These are phyloP conservation scores for Tephrocybe sp. DNA, from an alignment of 768 basidiomycete genomes.

Conservation along the genomic window DNA sequence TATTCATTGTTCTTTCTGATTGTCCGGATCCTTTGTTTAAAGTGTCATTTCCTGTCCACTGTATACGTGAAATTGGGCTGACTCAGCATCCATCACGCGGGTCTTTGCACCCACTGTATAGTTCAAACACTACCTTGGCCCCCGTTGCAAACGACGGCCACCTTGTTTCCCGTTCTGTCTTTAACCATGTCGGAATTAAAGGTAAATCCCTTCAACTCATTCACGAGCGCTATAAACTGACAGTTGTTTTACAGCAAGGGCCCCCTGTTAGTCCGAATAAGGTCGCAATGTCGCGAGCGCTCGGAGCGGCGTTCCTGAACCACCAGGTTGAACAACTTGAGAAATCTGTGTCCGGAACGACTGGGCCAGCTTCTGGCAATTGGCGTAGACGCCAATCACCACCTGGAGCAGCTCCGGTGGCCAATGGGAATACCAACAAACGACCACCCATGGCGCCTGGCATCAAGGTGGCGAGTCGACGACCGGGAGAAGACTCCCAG, in stretches of 20 bases:
- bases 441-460: constrained; percentile 31
- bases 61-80: too few relatives aligned
- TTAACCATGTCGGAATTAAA: constrained; percentile 13
- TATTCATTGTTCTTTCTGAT: too few relatives aligned
- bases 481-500: constrained; percentile 21
- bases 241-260: constrained; percentile 12
- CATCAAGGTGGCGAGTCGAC: constrained; percentile 31
- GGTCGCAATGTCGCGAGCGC: constrained; percentile 80
- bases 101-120: background rate
- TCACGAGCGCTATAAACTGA: background rate
- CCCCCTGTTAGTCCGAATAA: constrained; percentile 44
- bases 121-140: too few relatives aligned
- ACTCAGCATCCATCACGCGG: constrained; percentile 15
- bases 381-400: constrained; percentile 52
- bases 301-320: constrained; percentile 83
- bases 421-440: constrained; percentile 25
- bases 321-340: constrained; percentile 90
- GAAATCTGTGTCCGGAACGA: constrained; percentile 52
- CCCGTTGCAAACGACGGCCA: constrained; percentile 4
- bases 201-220: constrained; percentile 2
- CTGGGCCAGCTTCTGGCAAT: constrained; percentile 51
- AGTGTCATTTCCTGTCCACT: background rate
- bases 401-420: constrained; percentile 1
- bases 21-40: too few relatives aligned
- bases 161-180: background rate